phyloP scores from a whole-genome alignment of 148 eudicot species.

The Amaranthus hypochondriacus region DNA sequence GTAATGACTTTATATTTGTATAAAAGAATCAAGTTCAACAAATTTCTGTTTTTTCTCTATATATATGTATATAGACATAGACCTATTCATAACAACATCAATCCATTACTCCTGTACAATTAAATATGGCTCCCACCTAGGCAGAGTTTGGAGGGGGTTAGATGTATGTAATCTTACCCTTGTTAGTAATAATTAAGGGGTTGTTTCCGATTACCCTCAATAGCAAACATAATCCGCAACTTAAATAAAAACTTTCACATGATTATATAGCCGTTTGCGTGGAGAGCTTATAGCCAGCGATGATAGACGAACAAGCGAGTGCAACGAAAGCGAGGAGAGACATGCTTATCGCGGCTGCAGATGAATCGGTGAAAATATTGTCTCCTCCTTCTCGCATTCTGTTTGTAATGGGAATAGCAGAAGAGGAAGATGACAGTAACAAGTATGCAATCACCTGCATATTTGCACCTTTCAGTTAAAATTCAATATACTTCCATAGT shows the following conservation, averaged over 20 bases:
- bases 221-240: no score
- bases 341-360: constrained; percentile 75
- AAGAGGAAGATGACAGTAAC: constrained; percentile 69
- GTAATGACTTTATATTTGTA: constrained; percentile 10
- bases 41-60: no score
- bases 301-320: constrained; percentile 48
- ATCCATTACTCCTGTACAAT: no score
- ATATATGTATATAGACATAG: no score
- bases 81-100: no score
- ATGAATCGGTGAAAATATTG: constrained; percentile 75
- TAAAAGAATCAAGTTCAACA: constrained; percentile 11
- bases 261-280: constrained; percentile 42
- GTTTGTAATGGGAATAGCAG: constrained; percentile 79
- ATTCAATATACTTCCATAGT: neutral
- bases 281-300: constrained; percentile 78
- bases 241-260: neutral
- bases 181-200: no score
- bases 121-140: no score
- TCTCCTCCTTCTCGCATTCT: constrained; percentile 64
- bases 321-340: constrained; percentile 65
- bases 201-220: no score
- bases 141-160: no score
- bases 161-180: no score
- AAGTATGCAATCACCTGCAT: constrained; percentile 71
- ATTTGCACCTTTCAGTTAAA: neutral